Base-by-base conservation (phyloP, 192 early-diverging fungal genomes). In the Umbelopsis sp. region DNA sequence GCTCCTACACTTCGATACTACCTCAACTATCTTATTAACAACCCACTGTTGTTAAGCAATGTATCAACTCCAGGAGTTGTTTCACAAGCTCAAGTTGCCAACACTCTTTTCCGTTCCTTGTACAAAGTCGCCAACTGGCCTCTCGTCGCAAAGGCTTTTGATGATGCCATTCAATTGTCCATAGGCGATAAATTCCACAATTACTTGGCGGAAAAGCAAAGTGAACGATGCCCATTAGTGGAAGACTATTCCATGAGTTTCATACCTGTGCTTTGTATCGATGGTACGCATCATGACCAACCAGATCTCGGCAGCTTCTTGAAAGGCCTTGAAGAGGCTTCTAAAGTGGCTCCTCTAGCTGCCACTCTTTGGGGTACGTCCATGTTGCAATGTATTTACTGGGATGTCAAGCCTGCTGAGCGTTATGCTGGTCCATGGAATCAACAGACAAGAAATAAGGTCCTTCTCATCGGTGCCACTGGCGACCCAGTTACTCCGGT, bases 381-480 rank as follows among this genome's bases (percentile, higher is more conserved):
- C 14, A 44, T 67, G 34, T 11, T 43, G 34, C 43, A 67, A 10
- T 67, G 66, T 24, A 20, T 67, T 56, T 72, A 75, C 71, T 82
- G 81, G 81, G 74, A 75, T 45, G 78, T 52, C 17, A 34, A 52
- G 16, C 72, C 78, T 8, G 71, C 69, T 31, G 79, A 83, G 68
- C 65, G 81, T 1, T 85, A 73, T 50, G 22, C 72, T 14, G 84
- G 84, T 14, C 84, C 84, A 1, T 85, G 84, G 84, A 83, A 82
- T 52, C 45, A 72, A 14, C 78, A 7, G 24, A 59, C 74, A 5
- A 80, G 77, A 36, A 79, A 75, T 34, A 65, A 50, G 26, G 31
- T 72, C 10, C 32, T 85, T 16, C 9, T 85, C 11, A 59, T 85
- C 44, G 79, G 81, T 32, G 80, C 73, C 49, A 81, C 77, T 1